These are phyloP conservation scores for Theobroma grandiflorum DNA, from an alignment of 441 rosid species.

Conservation along the genomic window DNA sequence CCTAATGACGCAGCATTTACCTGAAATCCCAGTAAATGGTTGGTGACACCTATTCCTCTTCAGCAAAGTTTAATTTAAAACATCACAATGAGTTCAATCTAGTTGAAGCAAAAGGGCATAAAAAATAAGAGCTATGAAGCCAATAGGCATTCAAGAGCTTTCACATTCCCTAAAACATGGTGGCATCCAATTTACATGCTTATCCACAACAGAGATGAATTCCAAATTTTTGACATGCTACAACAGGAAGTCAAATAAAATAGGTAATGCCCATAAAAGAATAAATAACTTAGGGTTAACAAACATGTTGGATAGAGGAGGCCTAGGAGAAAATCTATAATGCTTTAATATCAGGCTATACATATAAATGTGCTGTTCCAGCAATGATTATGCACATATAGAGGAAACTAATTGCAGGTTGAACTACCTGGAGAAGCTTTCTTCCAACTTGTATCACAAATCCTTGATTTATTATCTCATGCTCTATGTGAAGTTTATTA, in stretches of 20 bases:
- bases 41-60: background rate
- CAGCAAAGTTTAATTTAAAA: background rate
- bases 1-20: slow-evolving; percentile 38
- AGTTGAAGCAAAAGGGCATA: slow-evolving; percentile 1
- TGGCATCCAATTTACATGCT: slow-evolving; percentile 2
- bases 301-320: background rate
- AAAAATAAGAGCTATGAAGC: background rate
- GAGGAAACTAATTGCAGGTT: slow-evolving; percentile 32
- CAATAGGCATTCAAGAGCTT: slow-evolving; percentile 18
- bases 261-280: background rate
- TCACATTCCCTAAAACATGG: background rate
- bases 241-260: slow-evolving; percentile 3
- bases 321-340: background rate
- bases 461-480: slow-evolving; percentile 49
- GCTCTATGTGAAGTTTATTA: slow-evolving; percentile 32
- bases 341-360: background rate
- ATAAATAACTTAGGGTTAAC: background rate
- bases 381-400: background rate
- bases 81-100: background rate
- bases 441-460: slow-evolving; percentile 57
- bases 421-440: slow-evolving; percentile 73
- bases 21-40: slow-evolving; percentile 42
- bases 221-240: background rate
- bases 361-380: background rate
- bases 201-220: slow-evolving; percentile 5